These are phyloP conservation scores for Alternaria arborescens DNA, from an alignment of 2,329 filamentous ascomycete species.

Conservation along the genomic window DNA sequence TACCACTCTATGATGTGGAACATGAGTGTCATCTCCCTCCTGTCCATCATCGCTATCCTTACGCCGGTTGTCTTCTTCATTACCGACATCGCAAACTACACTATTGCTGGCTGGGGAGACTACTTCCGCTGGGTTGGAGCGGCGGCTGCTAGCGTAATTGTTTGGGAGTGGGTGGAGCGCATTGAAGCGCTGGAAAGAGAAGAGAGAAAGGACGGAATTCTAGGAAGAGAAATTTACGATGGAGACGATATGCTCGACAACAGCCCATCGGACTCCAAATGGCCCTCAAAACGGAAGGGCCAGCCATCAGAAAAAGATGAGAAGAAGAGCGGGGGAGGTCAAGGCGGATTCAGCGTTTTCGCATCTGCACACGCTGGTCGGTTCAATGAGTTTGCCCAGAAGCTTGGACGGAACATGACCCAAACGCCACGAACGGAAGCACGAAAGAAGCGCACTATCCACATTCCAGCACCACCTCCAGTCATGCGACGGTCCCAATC, in stretches of 20 bases:
- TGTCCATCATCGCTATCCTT: constrained; percentile 82
- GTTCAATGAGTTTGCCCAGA: constrained; percentile 40
- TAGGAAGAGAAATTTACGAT: constrained; percentile 90
- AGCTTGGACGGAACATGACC: constrained; percentile 38
- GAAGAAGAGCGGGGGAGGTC: constrained; percentile 37
- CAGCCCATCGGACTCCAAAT: constrained; percentile 64
- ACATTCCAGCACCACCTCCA: constrained; percentile 44
- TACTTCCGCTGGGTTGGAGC: constrained; percentile 97
- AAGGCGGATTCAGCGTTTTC: constrained; percentile 33
- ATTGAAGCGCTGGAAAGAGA: constrained; percentile 93
- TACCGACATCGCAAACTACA: constrained; percentile 83
- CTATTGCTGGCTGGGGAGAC: constrained; percentile 90
- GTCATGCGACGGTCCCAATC: constrained; percentile 41
- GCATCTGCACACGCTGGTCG: constrained; percentile 37
- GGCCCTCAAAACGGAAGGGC: constrained; percentile 54
- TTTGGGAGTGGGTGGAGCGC: constrained; percentile 97
- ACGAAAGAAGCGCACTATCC: constrained; percentile 44
- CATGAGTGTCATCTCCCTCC: constrained; percentile 78
- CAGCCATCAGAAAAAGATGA: constrained; percentile 42
- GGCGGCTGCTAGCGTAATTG: constrained; percentile 91
- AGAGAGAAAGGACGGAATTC: constrained; percentile 90
- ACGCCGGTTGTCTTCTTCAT: constrained; percentile 95
- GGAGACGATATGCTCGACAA: constrained; percentile 90
- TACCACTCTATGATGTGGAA: constrained; percentile 92
- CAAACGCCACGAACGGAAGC: constrained; percentile 39